A percentile compares a stretch with the other conserved stretches of the same genome.
phyloP scores from a whole-genome alignment of 163 green algal genomes.

The Dunaliella salina region DNA sequence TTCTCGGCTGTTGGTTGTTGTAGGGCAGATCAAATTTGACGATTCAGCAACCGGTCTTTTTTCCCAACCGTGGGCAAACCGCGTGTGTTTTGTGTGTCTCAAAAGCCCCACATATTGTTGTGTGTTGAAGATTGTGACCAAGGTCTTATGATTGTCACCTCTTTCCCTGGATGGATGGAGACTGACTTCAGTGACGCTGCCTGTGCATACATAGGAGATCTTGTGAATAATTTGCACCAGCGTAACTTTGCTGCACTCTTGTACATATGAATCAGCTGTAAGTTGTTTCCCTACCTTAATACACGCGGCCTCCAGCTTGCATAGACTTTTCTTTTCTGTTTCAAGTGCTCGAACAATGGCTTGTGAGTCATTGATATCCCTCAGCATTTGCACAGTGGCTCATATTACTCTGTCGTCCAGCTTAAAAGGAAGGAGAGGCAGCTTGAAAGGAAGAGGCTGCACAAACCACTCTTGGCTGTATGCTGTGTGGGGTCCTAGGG shows the following conservation, averaged over 20 bases:
- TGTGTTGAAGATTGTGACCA: no score
- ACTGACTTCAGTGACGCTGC: no score
- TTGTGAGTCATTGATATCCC: no score
- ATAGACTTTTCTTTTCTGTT: not conserved
- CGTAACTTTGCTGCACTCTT: not conserved
- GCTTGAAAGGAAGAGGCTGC: not conserved
- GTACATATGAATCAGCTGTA: not conserved
- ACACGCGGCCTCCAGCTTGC: no score
- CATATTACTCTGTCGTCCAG: no score
- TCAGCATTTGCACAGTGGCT: no score
- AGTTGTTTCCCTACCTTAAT: not conserved
- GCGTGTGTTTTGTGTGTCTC: not conserved
- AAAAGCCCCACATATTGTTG: not conserved
- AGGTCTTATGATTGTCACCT: not conserved
- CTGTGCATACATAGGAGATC: not conserved
- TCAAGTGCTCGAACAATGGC: not conserved
- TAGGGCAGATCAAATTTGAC: not conserved
- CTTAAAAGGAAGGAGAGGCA: not conserved
- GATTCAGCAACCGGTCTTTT: not conserved
- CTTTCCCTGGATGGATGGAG: not conserved
- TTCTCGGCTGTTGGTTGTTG: not conserved
- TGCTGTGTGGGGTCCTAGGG: no score
- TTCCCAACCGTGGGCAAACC: not conserved
- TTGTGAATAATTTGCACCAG: not conserved
- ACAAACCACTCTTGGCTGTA: no score